phyloP scores from a whole-genome alignment of 768 basidiomycete species.

The Postia placenta region DNA sequence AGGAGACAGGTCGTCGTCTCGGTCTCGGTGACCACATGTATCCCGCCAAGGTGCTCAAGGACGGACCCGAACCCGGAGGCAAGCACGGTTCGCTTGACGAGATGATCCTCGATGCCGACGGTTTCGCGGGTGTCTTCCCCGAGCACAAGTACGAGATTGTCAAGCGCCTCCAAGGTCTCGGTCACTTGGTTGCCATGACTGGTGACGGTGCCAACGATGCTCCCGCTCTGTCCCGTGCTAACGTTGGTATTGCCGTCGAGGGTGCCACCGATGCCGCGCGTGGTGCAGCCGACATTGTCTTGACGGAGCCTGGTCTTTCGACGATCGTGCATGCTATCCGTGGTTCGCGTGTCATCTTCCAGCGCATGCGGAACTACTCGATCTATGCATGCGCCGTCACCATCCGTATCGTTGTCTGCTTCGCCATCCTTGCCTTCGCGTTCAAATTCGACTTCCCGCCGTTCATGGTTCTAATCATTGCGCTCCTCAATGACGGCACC shows the following conservation, averaged over 20 bases:
- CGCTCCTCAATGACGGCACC: constrained; percentile 94
- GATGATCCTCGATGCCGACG: constrained; percentile 99
- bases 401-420: constrained; percentile 98
- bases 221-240: constrained; percentile 94
- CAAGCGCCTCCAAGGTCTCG: constrained; percentile 94
- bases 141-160: constrained; percentile 99
- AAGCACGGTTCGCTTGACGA: constrained; percentile 85
- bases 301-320: constrained; percentile 97
- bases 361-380: constrained; percentile 99
- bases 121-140: constrained; percentile 98
- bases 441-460: constrained; percentile 99
- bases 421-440: constrained; percentile 90
- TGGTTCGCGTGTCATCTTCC: constrained; percentile 98
- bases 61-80: constrained; percentile 84
- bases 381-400: constrained; percentile 95
- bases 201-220: constrained; percentile 99
- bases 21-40: constrained; percentile 99
- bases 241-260: constrained; percentile 99
- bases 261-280: constrained; percentile 99
- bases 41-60: constrained; percentile 97
- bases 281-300: constrained; percentile 96
- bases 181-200: constrained; percentile 97
- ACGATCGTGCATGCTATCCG: constrained; percentile 99
- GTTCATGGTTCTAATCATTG: constrained; percentile 99
- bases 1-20: constrained; percentile 97